Conservation (phyloP, 2,329 filamentous ascomycete species). For the Cladosporium sphaerospermum region DNA sequence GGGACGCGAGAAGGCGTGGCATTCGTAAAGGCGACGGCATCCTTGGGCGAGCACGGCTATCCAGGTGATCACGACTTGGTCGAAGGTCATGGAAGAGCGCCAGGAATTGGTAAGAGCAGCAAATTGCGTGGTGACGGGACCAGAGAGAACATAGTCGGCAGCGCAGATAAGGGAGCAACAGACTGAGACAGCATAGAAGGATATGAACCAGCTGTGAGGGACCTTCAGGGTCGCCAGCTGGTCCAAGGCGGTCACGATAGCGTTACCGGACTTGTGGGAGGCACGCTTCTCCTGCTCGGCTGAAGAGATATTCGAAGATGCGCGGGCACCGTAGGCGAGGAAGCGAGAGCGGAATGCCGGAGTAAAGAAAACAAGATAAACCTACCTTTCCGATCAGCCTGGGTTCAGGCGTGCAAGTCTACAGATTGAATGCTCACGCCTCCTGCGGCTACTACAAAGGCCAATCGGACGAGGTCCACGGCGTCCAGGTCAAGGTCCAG, state of each 20-base stretch:
- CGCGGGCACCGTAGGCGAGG: conserved; percentile 55
- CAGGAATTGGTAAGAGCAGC: background rate
- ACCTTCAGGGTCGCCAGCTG: conserved; percentile 53
- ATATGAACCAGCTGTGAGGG: conserved; percentile 81
- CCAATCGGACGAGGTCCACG: conserved; percentile 11
- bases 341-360: conserved; percentile 50
- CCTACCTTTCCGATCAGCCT: conserved; percentile 29
- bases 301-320: conserved; percentile 21
- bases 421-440: conserved; percentile 9
- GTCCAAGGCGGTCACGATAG: conserved; percentile 31
- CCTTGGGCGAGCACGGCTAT: conserved; percentile 70
- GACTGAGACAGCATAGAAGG: conserved; percentile 76
- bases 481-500: conserved; percentile 7
- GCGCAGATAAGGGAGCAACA: conserved; percentile 69
- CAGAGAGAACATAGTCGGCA: conserved; percentile 17
- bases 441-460: conserved; percentile 12
- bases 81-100: conserved; percentile 47
- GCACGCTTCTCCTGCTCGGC: conserved; percentile 2
- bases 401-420: conserved; percentile 1
- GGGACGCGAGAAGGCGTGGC: conserved; percentile 56
- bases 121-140: background rate
- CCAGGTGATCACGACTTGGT: conserved; percentile 63
- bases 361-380: conserved; percentile 46
- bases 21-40: conserved; percentile 69
- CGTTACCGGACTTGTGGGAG: background rate